A percentile compares a stretch with the other conserved stretches of the same genome.
Conservation (phyloP, 106 monocot genomes). For the Amphibolis antarctica region DNA sequence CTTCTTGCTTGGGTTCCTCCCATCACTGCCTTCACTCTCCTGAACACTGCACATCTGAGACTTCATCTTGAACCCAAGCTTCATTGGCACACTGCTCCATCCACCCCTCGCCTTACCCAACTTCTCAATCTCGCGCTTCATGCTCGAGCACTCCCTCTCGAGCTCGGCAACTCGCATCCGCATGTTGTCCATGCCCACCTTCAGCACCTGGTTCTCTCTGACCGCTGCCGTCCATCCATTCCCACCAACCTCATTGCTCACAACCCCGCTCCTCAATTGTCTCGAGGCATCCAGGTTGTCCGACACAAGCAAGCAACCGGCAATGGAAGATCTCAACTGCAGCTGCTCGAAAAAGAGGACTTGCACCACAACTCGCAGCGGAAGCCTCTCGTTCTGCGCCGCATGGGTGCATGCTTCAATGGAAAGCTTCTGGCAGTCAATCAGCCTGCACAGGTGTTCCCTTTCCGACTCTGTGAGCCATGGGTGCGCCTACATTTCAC, state of each 20-base stretch:
- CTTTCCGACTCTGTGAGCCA: slow-evolving; percentile 40
- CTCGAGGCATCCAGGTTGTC: slow-evolving; percentile 50
- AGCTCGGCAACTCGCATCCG: slow-evolving; percentile 31
- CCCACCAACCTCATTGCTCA: slow-evolving; percentile 14
- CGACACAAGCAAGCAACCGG: slow-evolving; percentile 52
- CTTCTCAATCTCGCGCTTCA: slow-evolving; percentile 39
- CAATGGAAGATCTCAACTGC: slow-evolving; percentile 50
- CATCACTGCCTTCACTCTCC: slow-evolving; percentile 17
- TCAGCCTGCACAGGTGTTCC: slow-evolving; percentile 53
- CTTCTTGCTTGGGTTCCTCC: slow-evolving; percentile 7
- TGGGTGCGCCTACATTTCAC: slow-evolving; percentile 48
- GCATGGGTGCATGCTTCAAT: slow-evolving; percentile 71
- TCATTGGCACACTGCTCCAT: slow-evolving; percentile 23
- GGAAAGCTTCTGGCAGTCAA: slow-evolving; percentile 79
- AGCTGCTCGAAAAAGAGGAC: slow-evolving; percentile 87
- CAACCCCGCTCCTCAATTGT: slow-evolving; percentile 22
- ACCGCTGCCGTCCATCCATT: slow-evolving; percentile 30
- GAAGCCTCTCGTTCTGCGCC: slow-evolving; percentile 67
- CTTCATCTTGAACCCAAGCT: slow-evolving; percentile 32
- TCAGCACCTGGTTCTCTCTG: slow-evolving; percentile 36
- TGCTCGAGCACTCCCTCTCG: slow-evolving; percentile 33
- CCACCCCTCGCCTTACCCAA: slow-evolving; percentile 15
- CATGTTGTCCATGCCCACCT: slow-evolving; percentile 41
- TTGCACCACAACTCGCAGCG: slow-evolving; percentile 53
- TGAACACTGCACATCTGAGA: slow-evolving; percentile 37